Base-by-base conservation (phyloP, 106 monocot genomes). In the Agapanthus africanus region DNA sequence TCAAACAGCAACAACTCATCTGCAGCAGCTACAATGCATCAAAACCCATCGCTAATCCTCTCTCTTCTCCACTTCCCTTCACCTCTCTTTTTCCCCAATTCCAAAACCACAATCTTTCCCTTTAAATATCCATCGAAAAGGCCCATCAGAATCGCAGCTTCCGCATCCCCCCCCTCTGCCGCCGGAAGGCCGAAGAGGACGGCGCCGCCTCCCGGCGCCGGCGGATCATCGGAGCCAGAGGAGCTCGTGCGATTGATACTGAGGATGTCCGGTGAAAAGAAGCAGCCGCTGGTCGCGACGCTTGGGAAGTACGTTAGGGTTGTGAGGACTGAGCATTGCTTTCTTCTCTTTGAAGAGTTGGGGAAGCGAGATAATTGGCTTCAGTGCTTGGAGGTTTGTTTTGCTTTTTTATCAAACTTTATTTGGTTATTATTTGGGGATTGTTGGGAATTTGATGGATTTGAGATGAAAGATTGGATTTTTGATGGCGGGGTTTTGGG, bases 271-370 rank as follows among this genome's bases (percentile, higher is more conserved):
- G 66, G 60, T 1, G 95, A 78, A 2, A 82, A 80, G 41, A 84
- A 87, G 60, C 74, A 80, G 81, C 84, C 87, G 37, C 59, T 92
- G 37, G 80, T 83, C 15, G 8, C 83, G 50, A 81, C 83, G 35
- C 85, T 99, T 15, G 76, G 85, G 65, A 92, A 87, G 84, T 81
- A 76, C 37, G 97, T 87, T 63, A 74, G 57, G 71, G 65, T 75
- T 2, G 39, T 99, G 54, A 44, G 92, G 39, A 87, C 86, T 31
- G 92, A 93, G 66, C 92, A 99, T 59, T 99, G 97, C 75, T 99
- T 99, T 73, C 75, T 89, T 41, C 76, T 92, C 3, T 99, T 99
- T 62, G 92, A 99, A 72, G 89, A 99, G 68, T 84, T 93, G 14
- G 97, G 87, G 31, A 89, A 74, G 67, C 70, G 73, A 37, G 89